Evolutionary conservation across 2,329 filamentous ascomycete species (phyloP).

Genomic region (Colletotrichum cuscutae): DNA sequence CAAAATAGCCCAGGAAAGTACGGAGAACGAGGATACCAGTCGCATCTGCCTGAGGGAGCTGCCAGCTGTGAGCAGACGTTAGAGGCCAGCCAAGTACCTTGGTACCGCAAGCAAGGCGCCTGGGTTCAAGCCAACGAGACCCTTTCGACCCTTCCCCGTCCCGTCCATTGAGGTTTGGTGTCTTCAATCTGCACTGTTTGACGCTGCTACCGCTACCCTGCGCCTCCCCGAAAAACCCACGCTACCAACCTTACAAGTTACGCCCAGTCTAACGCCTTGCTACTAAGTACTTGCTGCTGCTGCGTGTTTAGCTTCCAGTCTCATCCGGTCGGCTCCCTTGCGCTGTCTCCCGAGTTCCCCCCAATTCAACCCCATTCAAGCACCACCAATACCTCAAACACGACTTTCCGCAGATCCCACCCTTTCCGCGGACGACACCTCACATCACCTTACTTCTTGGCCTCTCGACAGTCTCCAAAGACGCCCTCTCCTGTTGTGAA

Average conservation of each 20-base stretch:
- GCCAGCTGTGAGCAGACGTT: slow-evolving; percentile 3
- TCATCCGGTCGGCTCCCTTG: slow-evolving; percentile 19
- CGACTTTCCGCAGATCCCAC: slow-evolving; percentile 35
- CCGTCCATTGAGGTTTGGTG: not conserved
- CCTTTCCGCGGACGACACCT: slow-evolving; percentile 23
- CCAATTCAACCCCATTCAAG: slow-evolving; percentile 19
- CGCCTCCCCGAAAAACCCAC: not conserved
- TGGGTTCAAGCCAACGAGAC: not conserved
- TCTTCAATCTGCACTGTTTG: not conserved
- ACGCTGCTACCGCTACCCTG: not conserved
- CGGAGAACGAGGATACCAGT: not conserved
- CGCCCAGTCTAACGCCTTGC: not conserved
- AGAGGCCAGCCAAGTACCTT: no score
- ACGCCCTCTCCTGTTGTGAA: not conserved
- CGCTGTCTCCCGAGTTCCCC: not conserved
- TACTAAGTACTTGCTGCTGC: not conserved
- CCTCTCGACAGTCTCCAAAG: slow-evolving; percentile 12
- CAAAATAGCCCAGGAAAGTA: slow-evolving; percentile 11
- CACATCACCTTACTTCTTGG: slow-evolving; percentile 23
- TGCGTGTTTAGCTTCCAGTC: not conserved
- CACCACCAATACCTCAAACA: slow-evolving; percentile 34
- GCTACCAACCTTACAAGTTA: not conserved
- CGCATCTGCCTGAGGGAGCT: not conserved
- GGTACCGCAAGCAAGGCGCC: no score
- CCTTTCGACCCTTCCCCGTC: not conserved